phyloP scores from a whole-genome alignment of 108 stramenopile genomes.

The Chaetoceros muelleri region DNA sequence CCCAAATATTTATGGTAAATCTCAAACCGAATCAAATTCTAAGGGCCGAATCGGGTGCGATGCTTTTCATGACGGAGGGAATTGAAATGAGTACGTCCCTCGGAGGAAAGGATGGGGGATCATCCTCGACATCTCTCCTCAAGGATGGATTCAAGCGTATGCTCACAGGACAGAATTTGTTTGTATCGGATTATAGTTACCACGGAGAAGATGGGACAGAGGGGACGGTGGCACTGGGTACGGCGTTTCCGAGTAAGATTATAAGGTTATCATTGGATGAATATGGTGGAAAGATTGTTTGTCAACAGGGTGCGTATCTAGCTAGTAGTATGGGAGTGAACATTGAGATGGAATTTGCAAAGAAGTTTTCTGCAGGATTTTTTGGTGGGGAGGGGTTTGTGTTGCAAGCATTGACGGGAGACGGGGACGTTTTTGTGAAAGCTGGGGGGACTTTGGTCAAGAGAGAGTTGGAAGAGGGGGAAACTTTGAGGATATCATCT shows the following conservation, averaged over 20 bases:
- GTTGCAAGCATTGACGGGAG: conserved; percentile 74
- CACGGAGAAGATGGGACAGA: conserved; percentile 20
- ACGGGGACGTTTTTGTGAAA: conserved; percentile 82
- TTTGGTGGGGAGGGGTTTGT: conserved; percentile 93
- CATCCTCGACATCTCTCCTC: conserved; percentile 22
- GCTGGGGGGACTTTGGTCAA: conserved; percentile 81
- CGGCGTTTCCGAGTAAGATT: conserved; percentile 87
- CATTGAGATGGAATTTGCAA: conserved; percentile 83
- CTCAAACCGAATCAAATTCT: conserved; percentile 74
- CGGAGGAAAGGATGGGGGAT: no score
- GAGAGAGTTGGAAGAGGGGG: conserved; percentile 54
- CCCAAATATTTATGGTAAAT: conserved; percentile 73
- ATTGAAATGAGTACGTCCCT: conserved; percentile 84
- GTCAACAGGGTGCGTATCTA: conserved; percentile 85
- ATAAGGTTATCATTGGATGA: conserved; percentile 61
- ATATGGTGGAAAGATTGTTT: conserved; percentile 74
- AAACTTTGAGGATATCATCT: conserved; percentile 70
- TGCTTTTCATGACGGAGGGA: conserved; percentile 88
- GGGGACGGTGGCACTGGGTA: conserved; percentile 77
- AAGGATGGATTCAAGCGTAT: conserved; percentile 53
- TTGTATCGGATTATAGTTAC: conserved; percentile 81
- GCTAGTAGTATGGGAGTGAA: conserved; percentile 68
- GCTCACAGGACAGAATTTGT: conserved; percentile 88
- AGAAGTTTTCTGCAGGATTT: conserved; percentile 68
- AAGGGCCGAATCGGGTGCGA: conserved; percentile 81